Base-by-base conservation (phyloP, 106 monocot species). In the Apostasia ramifera region DNA sequence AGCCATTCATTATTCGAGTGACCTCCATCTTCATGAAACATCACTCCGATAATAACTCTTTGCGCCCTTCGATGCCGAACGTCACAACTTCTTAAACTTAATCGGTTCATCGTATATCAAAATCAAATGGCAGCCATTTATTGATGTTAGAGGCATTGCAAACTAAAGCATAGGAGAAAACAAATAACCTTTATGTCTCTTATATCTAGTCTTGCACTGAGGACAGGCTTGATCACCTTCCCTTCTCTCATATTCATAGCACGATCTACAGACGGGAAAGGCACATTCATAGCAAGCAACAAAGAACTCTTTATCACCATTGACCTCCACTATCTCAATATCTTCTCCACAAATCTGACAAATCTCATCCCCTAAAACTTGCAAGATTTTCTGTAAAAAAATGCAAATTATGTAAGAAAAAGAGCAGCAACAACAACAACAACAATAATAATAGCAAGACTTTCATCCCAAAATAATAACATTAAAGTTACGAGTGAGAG, bases 281-380 rank as follows among this genome's bases (percentile, higher is more conserved):
- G 84, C 90, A 66, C 94, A 94, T 69, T 94, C 94, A 70, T 94
- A 85, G 80, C 94, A 94, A 70, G 94, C 94, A 62, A 90, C 90
- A 79, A 94, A 94, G 46, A 87, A 51, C 26, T 90, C 94, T 8
- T 82, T 87, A 0, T 57, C 74, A 5, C 65, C 79, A 37, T 84
- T 63, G 8, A 82, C 50, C 2, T 90, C 90, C 39, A 87, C 81
- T 60, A 59, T 37, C 71, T 71, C 71, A 12, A 71, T 71, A 62
- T 78, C 70, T 38, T 94, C 94, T 10, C 89, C 81, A 71, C 94
- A 94, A 53, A 94, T 94, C 72, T 94, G 85, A 60, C 94, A 94
- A 38, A 81, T 53, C 64, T 86, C 90, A 56, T 76, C 73, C 47
- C 75, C 77, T 49, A 79, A 7, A 59, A 69, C 79, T 11, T 85